Base-by-base conservation (phyloP, 768 basidiomycete species). In the Lyophyllum decastes region DNA sequence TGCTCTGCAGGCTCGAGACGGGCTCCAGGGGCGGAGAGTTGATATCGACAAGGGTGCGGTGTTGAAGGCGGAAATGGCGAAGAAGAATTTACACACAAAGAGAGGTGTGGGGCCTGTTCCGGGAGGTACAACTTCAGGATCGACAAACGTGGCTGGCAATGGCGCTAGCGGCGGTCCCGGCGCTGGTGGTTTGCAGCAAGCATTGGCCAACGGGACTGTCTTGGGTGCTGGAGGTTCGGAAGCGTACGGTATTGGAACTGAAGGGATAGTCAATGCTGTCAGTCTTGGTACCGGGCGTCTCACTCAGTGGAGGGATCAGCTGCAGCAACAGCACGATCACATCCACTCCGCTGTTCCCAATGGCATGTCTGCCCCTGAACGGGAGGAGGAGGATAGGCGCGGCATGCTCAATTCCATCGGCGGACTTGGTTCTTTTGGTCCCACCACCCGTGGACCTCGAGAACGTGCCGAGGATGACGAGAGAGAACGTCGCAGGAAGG, bases 71-170 rank as follows among this genome's bases (percentile, higher is more conserved):
- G 97, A 98, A 75, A 98, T 99, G 95, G 97, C 97, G 19, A 98
- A 98, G 85, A 99, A 99, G 83, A 98, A 99, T 68, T 73, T 99
- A 38, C 96, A 99, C 68, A 96, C 95, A 19, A 97, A 96, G 77
- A 80, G 93, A 38, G 91, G 91, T 2, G 87, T 94, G 22, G 92
- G 92, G n/a, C 85, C 85, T 5, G 77, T 85, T 19, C 76, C 76
- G 34, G 76, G 73, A 11, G 58, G 63, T 19, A 34, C 61, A 11
- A 14, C 61, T 11, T 64, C 62, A 9, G 59, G 55, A 22, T 54
- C 62, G 8, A 54, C 54, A n/a, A 49, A 50, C n/a, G 56, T 69
- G 12, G 66, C 47, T 19, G 47, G 5, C 10, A 30, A 4, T 10
- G 30, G 64, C 34, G 61, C 69, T 55, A 72, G 72, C 46, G 52